Evolutionary conservation across 495 filamentous ascomycete genomes (phyloP).

Genomic region (Xylaria nigripes): DNA sequence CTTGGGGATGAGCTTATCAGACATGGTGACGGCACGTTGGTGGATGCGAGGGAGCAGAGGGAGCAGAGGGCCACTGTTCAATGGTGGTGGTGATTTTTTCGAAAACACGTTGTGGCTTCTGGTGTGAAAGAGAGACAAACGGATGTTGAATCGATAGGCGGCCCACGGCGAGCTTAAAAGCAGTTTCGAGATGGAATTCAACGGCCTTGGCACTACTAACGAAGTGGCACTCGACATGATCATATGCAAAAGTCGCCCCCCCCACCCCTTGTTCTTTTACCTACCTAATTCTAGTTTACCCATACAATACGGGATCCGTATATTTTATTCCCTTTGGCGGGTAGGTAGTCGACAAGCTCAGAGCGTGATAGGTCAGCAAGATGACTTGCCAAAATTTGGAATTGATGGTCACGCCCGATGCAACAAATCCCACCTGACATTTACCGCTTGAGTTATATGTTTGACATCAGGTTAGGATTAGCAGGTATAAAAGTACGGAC

Average conservation of each 20-base stretch:
- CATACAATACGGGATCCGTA: background rate
- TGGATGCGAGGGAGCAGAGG: background rate
- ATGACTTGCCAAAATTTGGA: background rate
- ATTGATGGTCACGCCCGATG: too few species aligned
- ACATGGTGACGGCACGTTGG: conserved; percentile 26
- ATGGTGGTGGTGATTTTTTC: background rate
- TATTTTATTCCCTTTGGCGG: background rate
- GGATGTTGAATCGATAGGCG: background rate
- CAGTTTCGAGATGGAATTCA: background rate
- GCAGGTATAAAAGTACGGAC: too few species aligned
- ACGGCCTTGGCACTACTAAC: conserved; percentile 6
- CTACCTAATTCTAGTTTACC: background rate
- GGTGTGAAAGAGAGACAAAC: background rate
- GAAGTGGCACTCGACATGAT: background rate
- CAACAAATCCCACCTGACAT: too few species aligned
- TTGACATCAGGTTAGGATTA: too few species aligned
- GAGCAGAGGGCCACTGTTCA: background rate
- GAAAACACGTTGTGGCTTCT: background rate
- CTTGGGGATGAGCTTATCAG: conserved; percentile 37
- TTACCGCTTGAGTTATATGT: too few species aligned
- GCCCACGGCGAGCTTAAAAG: conserved; percentile 9
- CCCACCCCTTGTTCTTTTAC: background rate
- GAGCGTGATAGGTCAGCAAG: background rate
- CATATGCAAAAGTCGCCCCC: background rate
- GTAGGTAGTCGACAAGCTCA: background rate